Base-by-base conservation (phyloP, 2,329 filamentous ascomycete genomes). In the Mariannaea elegans region DNA sequence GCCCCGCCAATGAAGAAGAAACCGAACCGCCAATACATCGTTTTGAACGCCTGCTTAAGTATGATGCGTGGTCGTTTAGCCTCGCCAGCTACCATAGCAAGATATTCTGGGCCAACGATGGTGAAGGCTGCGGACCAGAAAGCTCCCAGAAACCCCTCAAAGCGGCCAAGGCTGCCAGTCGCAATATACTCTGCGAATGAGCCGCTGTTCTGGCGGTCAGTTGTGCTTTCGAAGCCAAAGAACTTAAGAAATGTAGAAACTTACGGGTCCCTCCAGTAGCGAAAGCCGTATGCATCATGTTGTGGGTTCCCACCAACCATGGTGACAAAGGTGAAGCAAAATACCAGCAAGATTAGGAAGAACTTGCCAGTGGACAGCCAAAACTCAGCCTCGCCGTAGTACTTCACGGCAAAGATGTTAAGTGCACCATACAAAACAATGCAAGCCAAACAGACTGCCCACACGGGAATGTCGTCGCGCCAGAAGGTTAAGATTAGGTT, bases 361-460 rank as follows among this genome's bases (percentile, higher is more conserved):
- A 84, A 75, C 63, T 84, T 84, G 61, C 83, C 71, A 1, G 73
- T 72, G 2, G 80, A 77, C 46, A 82, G 80, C 71, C 76, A 79
- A 64, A 84, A 84, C 65, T 85, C 82, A 1, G 78, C 75, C 65
- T 84, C 82, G 2, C 81, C 82, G 54, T 81, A 84, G 54, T 77
- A 48, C 79, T 73, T 58, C 77, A 73, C 59, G 80, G 82, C 31
- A 48, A 61, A 50, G 1, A 64, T 41, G 50, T 69, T 66, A 18
- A 62, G 46, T 8, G 54, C 4, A 2, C 19, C 56, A 16, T 55
- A 54, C 7, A 60, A 29, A n/a, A 42, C 10, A 12, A 60, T 64
- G n/a, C 45, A 59, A n/a, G 19, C 59, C 8, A 56, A 2, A 27
- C 57, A 57, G 24, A 66, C 36, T 10, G 64, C 64, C 23, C 59